phyloP scores from a whole-genome alignment of 768 basidiomycete genomes.

The Wakefieldia striispora region DNA sequence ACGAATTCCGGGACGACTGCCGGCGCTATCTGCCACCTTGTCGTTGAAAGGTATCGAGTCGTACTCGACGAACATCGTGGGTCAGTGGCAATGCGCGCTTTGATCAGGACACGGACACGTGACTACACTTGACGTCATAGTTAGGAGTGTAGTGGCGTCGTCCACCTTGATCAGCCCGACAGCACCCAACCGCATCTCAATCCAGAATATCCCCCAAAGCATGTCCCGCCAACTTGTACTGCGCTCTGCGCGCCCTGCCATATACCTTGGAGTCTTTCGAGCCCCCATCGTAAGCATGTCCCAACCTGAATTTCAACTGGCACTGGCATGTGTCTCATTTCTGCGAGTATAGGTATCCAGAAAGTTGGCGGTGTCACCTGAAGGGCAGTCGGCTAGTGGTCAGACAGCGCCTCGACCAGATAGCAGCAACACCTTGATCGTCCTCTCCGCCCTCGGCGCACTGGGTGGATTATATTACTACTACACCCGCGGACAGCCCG shows the following conservation, averaged over 20 bases:
- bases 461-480: conserved; percentile 39
- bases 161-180: too few relatives aligned
- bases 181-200: too few relatives aligned
- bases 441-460: conserved; percentile 32
- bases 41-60: too few relatives aligned
- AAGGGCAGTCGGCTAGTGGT: conserved; percentile 2
- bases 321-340: conserved; percentile 6
- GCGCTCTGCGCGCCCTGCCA: conserved; percentile 5
- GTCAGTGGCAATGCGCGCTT: too few relatives aligned
- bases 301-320: too few relatives aligned
- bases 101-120: too few relatives aligned
- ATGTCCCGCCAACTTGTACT: conserved; percentile 16
- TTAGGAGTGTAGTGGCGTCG: too few relatives aligned
- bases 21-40: too few relatives aligned
- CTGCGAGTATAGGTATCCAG: conserved; percentile 6
- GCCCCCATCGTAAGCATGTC: conserved; percentile 9
- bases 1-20: too few relatives aligned
- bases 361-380: conserved; percentile 12
- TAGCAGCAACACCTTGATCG: conserved; percentile 27
- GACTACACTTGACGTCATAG: too few relatives aligned
- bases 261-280: conserved; percentile 12
- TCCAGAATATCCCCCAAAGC: not conserved
- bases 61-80: too few relatives aligned
- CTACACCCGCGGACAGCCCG: conserved; percentile 27
- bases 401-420: conserved; percentile 5